Percentiles rank a stretch among this genome's conserved stretches.
Evolutionary conservation across 805 yeast genomes (phyloP).

Genomic region (Soucietia sequanensis): DNA sequence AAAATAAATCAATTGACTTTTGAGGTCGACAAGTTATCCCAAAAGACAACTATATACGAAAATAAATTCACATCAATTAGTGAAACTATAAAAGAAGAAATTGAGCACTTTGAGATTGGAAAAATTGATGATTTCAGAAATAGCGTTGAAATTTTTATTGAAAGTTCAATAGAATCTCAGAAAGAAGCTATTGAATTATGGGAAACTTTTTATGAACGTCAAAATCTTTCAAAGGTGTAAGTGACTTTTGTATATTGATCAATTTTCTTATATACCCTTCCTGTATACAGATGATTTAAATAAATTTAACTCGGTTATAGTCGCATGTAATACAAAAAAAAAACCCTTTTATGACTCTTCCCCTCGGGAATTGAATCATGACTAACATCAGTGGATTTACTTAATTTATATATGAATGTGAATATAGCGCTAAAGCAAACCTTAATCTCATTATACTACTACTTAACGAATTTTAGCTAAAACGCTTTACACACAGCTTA

Average conservation of each 20-base stretch:
- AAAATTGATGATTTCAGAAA: slow-evolving; percentile 82
- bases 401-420: too few species aligned
- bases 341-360: not conserved
- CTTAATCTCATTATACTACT: too few species aligned
- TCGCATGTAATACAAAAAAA: not conserved
- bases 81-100: slow-evolving; percentile 63
- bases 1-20: slow-evolving; percentile 54
- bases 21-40: slow-evolving; percentile 58
- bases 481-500: too few species aligned
- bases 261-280: too few species aligned
- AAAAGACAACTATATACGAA: slow-evolving; percentile 52
- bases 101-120: slow-evolving; percentile 68
- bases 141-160: slow-evolving; percentile 86
- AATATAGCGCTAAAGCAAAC: too few species aligned
- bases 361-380: not conserved
- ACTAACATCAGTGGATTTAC: too few species aligned
- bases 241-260: not conserved
- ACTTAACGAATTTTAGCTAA: too few species aligned
- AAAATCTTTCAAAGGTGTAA: slow-evolving; percentile 19
- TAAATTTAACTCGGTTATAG: too few species aligned
- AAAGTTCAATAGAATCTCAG: slow-evolving; percentile 87
- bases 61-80: slow-evolving; percentile 63
- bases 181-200: slow-evolving; percentile 87
- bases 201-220: slow-evolving; percentile 78
- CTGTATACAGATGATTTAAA: too few species aligned